phyloP scores from a whole-genome alignment of 441 rosid species.

The Capsella rubella region DNA sequence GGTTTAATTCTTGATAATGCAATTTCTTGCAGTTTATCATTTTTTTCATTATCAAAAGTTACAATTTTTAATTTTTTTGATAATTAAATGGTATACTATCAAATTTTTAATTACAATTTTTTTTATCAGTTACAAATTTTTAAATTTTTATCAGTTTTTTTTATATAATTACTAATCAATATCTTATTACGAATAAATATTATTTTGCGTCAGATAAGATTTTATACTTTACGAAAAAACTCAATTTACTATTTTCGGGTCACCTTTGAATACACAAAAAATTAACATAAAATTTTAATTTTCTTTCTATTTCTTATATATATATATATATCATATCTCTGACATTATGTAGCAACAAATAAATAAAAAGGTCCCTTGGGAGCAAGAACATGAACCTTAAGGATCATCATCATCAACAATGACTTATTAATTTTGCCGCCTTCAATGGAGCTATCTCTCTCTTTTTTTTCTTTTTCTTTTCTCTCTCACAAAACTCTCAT shows the following conservation, averaged over 20 bases:
- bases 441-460: background rate
- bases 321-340: background rate
- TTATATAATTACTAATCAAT: background rate
- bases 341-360: slow-evolving; percentile 6
- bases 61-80: no score
- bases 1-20: no score
- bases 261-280: slow-evolving; percentile 5
- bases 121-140: no score
- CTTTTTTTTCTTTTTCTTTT: slow-evolving; percentile 1
- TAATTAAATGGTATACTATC: no score
- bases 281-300: background rate
- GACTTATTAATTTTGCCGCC: slow-evolving; percentile 35
- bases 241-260: background rate
- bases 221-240: background rate
- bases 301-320: slow-evolving; percentile 10
- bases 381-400: slow-evolving; percentile 28
- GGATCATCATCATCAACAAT: slow-evolving; percentile 27
- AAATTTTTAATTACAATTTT: no score
- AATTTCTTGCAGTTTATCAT: no score
- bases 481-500: slow-evolving; percentile 39
- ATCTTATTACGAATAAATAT: background rate
- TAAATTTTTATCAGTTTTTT: no score
- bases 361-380: slow-evolving; percentile 24
- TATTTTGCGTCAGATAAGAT: background rate
- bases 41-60: no score